Evolutionary conservation across 2,329 filamentous ascomycete species (phyloP), one percentile per base, ranked within the genome.

Genomic region (Podosphaera xanthii): DNA sequence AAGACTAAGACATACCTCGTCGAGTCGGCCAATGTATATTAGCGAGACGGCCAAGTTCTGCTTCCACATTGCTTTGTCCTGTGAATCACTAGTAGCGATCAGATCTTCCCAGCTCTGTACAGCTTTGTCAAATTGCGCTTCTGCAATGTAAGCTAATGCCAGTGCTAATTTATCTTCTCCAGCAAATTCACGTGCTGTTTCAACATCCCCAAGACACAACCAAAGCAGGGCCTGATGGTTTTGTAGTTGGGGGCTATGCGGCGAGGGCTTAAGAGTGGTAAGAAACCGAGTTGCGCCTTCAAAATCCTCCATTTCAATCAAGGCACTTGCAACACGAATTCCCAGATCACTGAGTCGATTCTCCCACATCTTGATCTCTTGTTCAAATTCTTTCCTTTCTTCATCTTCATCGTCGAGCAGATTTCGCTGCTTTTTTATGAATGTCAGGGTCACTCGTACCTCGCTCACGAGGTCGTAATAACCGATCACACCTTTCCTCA

Each of bases 381-480:
- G 36, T 33, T 64, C 59, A 0, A 63, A n/a, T 7, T 57, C 49
- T 6, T 56, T 56, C 2, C 36, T 59, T 2, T 4, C 36, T 12
- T 10, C 9, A 44, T 44, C 10, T 44, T 44, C 9, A 12, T 14
- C 40, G 35, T 58, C 59, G 0, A 36, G 7, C 22, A 35, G 14
- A 4, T 40, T 44, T 9, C 57, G 40, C 8, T 42, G 57, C 58
- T 70, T 68, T 10, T 69, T 72, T 0, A 79, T 76, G 38, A 72
- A 74, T 22, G 73, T 71, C 4, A 87, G 73, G 60, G 78, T 76
- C 1, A 74, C 73, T 22, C 89, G 76, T 1, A 87, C 87, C 70
- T 94, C 88, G 7, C 86, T 73, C 0, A 84, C 89, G 1, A 97
- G 77, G 62, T 95, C 89, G 68, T 95, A 94, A 69, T 94, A 87